Percentiles rank a stretch among this genome's conserved stretches.
Conservation (phyloP, 2,329 filamentous ascomycete genomes). For the Penicillium capsulatum region DNA sequence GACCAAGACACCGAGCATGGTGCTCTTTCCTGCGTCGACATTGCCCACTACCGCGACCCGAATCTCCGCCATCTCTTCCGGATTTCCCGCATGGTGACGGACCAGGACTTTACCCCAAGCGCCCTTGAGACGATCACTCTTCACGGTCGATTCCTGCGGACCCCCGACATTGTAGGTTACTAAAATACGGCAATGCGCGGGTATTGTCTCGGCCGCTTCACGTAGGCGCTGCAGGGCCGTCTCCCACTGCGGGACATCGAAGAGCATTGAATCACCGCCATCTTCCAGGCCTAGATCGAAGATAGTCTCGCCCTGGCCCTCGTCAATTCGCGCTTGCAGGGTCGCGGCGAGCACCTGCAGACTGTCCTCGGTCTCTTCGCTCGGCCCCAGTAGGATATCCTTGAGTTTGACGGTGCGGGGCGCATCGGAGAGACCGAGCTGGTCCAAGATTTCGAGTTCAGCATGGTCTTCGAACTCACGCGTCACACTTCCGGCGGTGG, state of each 20-base stretch:
- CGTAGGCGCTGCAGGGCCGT: conserved; percentile 63
- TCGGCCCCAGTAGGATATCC: conserved; percentile 63
- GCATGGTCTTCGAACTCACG: conserved; percentile 64
- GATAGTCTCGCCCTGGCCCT: conserved; percentile 82
- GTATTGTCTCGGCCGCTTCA: conserved; percentile 59
- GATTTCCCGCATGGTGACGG: conserved; percentile 65
- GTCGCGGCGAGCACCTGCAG: conserved; percentile 61
- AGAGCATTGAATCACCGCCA: conserved; percentile 76
- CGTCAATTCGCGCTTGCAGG: conserved; percentile 65
- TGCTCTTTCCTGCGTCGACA: conserved; percentile 95
- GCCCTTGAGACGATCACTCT: conserved; percentile 63
- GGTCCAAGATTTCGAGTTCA: conserved; percentile 86
- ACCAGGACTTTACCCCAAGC: conserved; percentile 84
- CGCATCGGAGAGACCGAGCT: conserved; percentile 66
- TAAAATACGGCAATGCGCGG: conserved; percentile 74
- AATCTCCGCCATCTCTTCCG: conserved; percentile 91
- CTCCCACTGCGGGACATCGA: conserved; percentile 72
- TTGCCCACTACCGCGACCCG: conserved; percentile 96
- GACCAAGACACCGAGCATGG: conserved; percentile 89
- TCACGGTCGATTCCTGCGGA: conserved; percentile 63
- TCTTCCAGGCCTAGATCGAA: conserved; percentile 93
- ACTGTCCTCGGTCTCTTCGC: conserved; percentile 55
- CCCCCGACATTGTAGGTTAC: conserved; percentile 89
- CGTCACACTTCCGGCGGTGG: conserved; percentile 30
- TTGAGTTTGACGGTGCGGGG: conserved; percentile 63